Conservation (phyloP, 164 flowering plant species). For the Santalum album region DNA sequence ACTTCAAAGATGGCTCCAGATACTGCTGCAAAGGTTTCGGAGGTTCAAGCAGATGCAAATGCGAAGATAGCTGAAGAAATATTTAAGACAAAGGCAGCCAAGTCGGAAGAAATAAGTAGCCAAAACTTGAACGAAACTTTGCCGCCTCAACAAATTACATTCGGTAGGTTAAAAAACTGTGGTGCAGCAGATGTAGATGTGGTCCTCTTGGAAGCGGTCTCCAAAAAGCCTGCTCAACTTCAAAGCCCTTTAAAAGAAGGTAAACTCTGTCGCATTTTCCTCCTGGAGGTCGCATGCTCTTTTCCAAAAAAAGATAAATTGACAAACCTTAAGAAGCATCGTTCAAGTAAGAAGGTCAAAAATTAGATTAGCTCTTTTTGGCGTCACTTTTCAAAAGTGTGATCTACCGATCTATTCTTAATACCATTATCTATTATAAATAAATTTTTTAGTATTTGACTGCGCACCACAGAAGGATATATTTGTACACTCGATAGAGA, state of each 20-base stretch:
- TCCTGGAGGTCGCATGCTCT: too few relatives aligned
- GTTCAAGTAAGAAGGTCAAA: too few relatives aligned
- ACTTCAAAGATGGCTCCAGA: constrained; percentile 5
- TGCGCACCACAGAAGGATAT: too few relatives aligned
- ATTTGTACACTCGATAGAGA: too few relatives aligned
- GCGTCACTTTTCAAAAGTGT: too few relatives aligned
- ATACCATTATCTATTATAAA: too few relatives aligned
- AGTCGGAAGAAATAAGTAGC: neutral
- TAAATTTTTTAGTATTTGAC: too few relatives aligned
- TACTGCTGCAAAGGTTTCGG: constrained; percentile 5
- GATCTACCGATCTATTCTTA: too few relatives aligned
- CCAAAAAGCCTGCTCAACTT: neutral
- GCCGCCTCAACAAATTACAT: neutral
- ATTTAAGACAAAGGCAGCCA: constrained; percentile 18
- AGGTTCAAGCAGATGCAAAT: constrained; percentile 15
- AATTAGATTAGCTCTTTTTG: too few relatives aligned
- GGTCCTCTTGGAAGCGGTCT: neutral
- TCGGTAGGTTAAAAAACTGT: neutral
- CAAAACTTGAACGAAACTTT: neutral
- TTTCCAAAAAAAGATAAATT: too few relatives aligned
- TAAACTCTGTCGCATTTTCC: too few relatives aligned
- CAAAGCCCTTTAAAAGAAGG: neutral
- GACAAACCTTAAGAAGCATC: too few relatives aligned
- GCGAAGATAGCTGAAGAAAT: constrained; percentile 19
- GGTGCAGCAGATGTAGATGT: neutral